Percentiles rank a stretch among this genome's conserved stretches.
phyloP scores from a whole-genome alignment of 306 rosid species.

The Trichosanthes truncata region DNA sequence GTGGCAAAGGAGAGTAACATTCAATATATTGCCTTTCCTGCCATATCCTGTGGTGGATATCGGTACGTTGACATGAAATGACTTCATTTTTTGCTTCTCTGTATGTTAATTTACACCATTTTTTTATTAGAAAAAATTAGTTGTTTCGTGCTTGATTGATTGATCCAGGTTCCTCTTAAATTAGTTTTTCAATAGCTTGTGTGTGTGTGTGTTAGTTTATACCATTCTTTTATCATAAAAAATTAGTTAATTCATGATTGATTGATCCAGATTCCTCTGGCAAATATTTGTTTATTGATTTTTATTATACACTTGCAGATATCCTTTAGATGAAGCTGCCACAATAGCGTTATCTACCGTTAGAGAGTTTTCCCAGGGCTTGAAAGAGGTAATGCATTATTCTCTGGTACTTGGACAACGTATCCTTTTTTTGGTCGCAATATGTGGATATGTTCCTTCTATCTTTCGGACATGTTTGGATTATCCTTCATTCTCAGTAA shows the following conservation, averaged over 20 bases:
- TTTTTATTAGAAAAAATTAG: neutral
- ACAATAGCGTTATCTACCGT: slow-evolving; percentile 57
- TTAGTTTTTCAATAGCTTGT: neutral
- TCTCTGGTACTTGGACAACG: neutral
- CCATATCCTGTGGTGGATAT: slow-evolving; percentile 79
- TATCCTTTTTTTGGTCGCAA: neutral
- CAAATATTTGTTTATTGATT: neutral
- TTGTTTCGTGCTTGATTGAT: neutral
- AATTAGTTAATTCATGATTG: neutral
- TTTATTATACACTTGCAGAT: slow-evolving; percentile 32
- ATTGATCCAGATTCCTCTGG: neutral
- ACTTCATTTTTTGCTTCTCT: neutral
- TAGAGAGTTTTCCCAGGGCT: slow-evolving; percentile 45
- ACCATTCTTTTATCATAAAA: neutral
- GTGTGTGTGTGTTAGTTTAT: neutral
- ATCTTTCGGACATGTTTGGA: neutral
- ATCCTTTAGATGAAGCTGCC: slow-evolving; percentile 69
- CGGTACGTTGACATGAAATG: slow-evolving; percentile 42
- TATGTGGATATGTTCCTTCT: neutral
- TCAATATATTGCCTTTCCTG: slow-evolving; percentile 71
- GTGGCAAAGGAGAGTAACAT: slow-evolving; percentile 62
- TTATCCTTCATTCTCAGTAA: neutral
- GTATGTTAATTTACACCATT: neutral
- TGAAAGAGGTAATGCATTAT: slow-evolving; percentile 52
- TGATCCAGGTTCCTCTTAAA: neutral